Evolutionary conservation across 441 rosid species (phyloP).

Genomic region (Geranium incanum): DNA sequence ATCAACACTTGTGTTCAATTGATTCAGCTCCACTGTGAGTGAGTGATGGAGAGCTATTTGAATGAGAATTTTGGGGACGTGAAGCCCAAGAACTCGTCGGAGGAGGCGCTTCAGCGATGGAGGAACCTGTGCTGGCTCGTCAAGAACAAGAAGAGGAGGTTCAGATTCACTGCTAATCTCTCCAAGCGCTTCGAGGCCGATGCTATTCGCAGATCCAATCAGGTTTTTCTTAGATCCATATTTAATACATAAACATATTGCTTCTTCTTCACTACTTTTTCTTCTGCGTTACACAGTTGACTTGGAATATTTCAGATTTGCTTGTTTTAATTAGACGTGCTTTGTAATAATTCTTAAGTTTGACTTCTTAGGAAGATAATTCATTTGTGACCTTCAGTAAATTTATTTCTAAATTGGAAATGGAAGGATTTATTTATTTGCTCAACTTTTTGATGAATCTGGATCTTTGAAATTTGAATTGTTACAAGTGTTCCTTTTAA

Average conservation of each 20-base stretch:
- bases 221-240: slow-evolving; percentile 34
- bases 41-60: slow-evolving; percentile 62
- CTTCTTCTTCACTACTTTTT: not conserved
- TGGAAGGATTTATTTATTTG: not conserved
- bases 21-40: too few relatives aligned
- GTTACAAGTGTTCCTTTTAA: not conserved
- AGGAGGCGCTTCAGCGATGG: slow-evolving; percentile 86
- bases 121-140: slow-evolving; percentile 86
- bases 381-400: not conserved
- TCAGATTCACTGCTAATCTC: slow-evolving; percentile 85
- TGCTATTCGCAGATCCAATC: slow-evolving; percentile 71
- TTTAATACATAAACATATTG: not conserved
- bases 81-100: slow-evolving; percentile 83
- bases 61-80: slow-evolving; percentile 72
- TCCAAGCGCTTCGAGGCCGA: slow-evolving; percentile 71
- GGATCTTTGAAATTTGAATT: not conserved
- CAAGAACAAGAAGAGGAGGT: slow-evolving; percentile 74
- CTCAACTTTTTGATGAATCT: too few relatives aligned
- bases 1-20: too few relatives aligned
- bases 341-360: not conserved
- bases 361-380: not conserved
- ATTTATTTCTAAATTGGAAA: not conserved
- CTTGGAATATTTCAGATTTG: not conserved
- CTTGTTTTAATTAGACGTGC: not conserved
- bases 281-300: not conserved